Percentiles rank a stretch among this genome's conserved stretches.
phyloP scores from a whole-genome alignment of 2,329 filamentous ascomycete genomes.

The Calonectria hawksworthii region DNA sequence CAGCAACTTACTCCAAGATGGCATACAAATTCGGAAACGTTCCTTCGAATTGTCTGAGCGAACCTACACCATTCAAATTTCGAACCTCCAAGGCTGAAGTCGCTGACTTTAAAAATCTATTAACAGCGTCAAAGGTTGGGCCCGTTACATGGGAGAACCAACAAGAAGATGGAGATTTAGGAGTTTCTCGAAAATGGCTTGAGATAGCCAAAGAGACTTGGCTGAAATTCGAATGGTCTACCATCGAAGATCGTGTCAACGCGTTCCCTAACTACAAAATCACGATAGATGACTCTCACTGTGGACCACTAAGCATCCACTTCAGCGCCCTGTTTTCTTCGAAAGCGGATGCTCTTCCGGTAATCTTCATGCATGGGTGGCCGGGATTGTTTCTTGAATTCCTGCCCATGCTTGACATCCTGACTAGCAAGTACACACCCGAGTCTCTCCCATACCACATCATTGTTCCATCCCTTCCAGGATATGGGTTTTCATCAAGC shows the following conservation, averaged over 20 bases:
- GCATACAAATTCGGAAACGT: neutral
- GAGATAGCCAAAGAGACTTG: neutral
- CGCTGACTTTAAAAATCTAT: neutral
- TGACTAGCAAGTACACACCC: constrained; percentile 58
- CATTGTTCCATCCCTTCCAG: constrained; percentile 68
- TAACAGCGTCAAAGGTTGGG: neutral
- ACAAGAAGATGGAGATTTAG: neutral
- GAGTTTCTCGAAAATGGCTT: neutral
- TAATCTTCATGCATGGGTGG: constrained; percentile 11
- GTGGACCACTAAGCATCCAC: constrained; percentile 54
- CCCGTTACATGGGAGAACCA: neutral
- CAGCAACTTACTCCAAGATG: neutral
- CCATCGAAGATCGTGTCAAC: neutral
- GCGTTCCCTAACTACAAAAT: neutral
- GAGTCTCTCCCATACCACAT: constrained; percentile 68
- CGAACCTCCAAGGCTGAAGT: neutral
- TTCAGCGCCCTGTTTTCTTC: constrained; percentile 69
- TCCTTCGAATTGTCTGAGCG: neutral
- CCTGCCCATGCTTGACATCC: neutral
- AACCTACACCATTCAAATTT: neutral
- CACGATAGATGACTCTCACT: neutral
- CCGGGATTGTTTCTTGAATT: constrained; percentile 14
- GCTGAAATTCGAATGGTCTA: neutral
- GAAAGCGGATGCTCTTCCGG: constrained; percentile 44
- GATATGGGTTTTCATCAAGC: constrained; percentile 64